Evolutionary conservation across 768 basidiomycete genomes (phyloP).

Genomic region (Harrya chromipes): DNA sequence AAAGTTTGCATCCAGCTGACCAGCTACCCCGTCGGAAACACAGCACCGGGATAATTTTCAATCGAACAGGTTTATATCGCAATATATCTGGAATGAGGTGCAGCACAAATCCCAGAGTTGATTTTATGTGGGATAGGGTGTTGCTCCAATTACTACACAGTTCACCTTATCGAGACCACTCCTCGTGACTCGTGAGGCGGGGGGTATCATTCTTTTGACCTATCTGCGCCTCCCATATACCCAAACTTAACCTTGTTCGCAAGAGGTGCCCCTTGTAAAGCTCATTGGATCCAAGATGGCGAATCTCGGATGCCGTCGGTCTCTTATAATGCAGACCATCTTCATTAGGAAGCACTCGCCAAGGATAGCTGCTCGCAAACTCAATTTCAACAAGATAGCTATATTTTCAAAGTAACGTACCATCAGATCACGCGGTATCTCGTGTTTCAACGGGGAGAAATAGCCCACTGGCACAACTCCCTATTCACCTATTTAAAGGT

Average conservation of each 20-base stretch:
- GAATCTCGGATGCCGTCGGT: slow-evolving; percentile 14
- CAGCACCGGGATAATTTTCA: slow-evolving; percentile 31
- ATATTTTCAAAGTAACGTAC: slow-evolving; percentile 3
- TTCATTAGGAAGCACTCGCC: slow-evolving; percentile 29
- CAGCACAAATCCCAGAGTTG: too few relatives aligned
- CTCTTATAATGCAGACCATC: slow-evolving; percentile 6
- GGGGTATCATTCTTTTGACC: slow-evolving; percentile 15
- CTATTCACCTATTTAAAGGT: slow-evolving; percentile 21
- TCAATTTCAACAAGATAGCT: background rate
- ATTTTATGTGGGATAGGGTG: too few relatives aligned
- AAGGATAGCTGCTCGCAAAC: background rate
- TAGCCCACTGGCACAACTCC: slow-evolving; percentile 17
- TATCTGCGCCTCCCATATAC: background rate
- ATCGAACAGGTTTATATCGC: slow-evolving; percentile 32
- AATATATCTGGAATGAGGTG: too few relatives aligned
- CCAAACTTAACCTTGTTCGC: background rate
- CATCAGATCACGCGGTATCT: slow-evolving; percentile 24
- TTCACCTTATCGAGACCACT: too few relatives aligned
- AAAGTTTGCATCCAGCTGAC: slow-evolving; percentile 13
- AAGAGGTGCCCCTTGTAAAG: slow-evolving; percentile 13
- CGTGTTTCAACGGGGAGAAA: slow-evolving; percentile 26
- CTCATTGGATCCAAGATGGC: slow-evolving; percentile 31
- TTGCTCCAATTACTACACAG: too few relatives aligned
- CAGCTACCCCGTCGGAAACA: slow-evolving; percentile 37
- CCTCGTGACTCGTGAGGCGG: background rate